Base-by-base conservation (phyloP, 352 stramenopile genomes). In the Phytopythium chamaehyphon region DNA sequence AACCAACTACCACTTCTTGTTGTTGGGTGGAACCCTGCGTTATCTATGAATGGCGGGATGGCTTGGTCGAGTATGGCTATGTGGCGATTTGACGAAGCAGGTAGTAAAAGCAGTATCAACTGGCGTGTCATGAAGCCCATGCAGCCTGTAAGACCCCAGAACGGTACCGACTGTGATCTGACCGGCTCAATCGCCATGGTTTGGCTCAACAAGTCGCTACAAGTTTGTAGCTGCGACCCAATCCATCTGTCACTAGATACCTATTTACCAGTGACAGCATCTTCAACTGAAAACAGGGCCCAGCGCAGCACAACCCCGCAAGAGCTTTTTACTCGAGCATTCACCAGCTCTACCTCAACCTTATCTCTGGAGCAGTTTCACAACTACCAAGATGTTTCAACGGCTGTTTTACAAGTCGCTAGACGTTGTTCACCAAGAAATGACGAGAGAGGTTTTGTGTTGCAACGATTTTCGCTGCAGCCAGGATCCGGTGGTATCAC, bases 331-430 rank as follows among this genome's bases (percentile, higher is more conserved):
- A 19, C 14, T 10, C n/a, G 21, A 63, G 62, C 62, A 63, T 68
- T 39, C 18, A 28, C 24, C 45, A 40, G 45, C 45, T 22, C 59
- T 0, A 42, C 14, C 14, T 46, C 69, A 6, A 65, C 77, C 37
- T 66, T 93, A 9, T 75, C 55, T 7, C 51, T 91, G 1, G 71
- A 82, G 14, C 76, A 93, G 50, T 93, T 89, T 44, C 72, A 77
- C 51, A 70, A 71, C 49, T 89, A 87, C 46, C 67, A 74, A 19
- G 62, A 66, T 40, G 53, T 87, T 12, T 63, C 80, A 14, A 52
- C 62, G 2, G 62, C 64, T 5, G 37, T 88, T 23, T 19, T 85
- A 7, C 73, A 85, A 39, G 46, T 90, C n/a, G 48, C 66, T 1
- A 40, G 61, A 9, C 66, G 48, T 14, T 49, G 37, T 14, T 62